Evolutionary conservation across 441 rosid genomes (phyloP).

Genomic region (Pelargonium citronellum): DNA sequence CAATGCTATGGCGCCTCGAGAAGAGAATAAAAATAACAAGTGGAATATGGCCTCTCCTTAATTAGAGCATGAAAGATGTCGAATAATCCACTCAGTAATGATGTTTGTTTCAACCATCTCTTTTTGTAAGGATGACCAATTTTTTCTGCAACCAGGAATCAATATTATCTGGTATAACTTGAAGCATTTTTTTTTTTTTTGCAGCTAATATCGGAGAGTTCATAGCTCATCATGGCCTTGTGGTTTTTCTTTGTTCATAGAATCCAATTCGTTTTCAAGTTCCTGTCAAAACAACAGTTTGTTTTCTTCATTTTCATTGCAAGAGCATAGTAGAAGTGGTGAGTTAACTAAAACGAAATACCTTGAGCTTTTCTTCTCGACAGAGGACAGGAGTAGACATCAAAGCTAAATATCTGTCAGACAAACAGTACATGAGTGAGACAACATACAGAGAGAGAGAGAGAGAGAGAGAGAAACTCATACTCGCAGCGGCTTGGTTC

Average conservation of each 20-base stretch:
- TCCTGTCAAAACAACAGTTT: slow-evolving; percentile 42
- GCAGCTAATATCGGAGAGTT: slow-evolving; percentile 1
- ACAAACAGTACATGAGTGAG: slow-evolving; percentile 11
- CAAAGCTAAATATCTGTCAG: slow-evolving; percentile 64
- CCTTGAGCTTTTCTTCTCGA: slow-evolving; percentile 68
- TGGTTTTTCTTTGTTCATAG: slow-evolving; percentile 55
- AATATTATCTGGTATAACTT: too few relatives aligned
- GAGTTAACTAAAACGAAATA: slow-evolving; percentile 19
- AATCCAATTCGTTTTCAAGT: slow-evolving; percentile 61
- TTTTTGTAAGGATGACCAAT: not conserved
- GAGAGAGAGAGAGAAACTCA: slow-evolving; percentile 20
- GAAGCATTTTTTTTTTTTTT: too few relatives aligned
- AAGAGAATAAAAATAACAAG: not conserved
- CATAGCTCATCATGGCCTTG: slow-evolving; percentile 67
- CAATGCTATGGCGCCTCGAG: not conserved
- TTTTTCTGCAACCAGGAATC: not conserved
- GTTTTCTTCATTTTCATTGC: not conserved
- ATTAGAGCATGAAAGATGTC: too few relatives aligned
- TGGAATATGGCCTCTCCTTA: too few relatives aligned
- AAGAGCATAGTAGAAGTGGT: not conserved
- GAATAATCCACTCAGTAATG: not conserved
- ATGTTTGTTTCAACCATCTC: not conserved
- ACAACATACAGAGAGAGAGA: slow-evolving; percentile 12
- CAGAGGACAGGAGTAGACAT: slow-evolving; percentile 75
- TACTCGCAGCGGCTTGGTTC: slow-evolving; percentile 99